Percentiles rank a stretch among this genome's conserved stretches.
Conservation (phyloP, 2,329 filamentous ascomycete genomes). For the Colletotrichum sp. region DNA sequence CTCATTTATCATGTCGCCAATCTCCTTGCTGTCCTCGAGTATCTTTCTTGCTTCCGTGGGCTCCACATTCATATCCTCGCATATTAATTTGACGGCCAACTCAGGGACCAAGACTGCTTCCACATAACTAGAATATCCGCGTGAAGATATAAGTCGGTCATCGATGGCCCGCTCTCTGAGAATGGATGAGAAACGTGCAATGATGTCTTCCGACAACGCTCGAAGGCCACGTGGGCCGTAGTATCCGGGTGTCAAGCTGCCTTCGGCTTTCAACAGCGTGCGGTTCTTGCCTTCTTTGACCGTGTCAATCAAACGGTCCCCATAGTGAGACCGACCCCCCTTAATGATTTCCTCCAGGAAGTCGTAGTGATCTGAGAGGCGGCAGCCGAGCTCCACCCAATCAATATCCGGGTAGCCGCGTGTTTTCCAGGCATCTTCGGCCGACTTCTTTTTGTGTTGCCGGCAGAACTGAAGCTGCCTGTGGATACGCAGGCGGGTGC, state of each 20-base stretch:
- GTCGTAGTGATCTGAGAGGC: conserved; percentile 61
- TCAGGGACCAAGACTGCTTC: conserved; percentile 82
- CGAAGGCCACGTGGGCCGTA: conserved; percentile 79
- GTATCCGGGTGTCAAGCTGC: conserved; percentile 75
- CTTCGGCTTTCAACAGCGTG: conserved; percentile 63
- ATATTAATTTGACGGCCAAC: conserved; percentile 57
- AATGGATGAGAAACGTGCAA: conserved; percentile 61
- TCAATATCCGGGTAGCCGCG: conserved; percentile 74
- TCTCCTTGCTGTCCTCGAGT: conserved; percentile 67
- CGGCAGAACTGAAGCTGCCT: conserved; percentile 69
- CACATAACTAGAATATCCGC: conserved; percentile 72
- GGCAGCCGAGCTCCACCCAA: conserved; percentile 66
- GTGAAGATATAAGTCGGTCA: conserved; percentile 69
- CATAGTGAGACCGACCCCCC: conserved; percentile 65
- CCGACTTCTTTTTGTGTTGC: conserved; percentile 62
- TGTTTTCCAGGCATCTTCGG: conserved; percentile 49
- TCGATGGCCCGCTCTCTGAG: conserved; percentile 66
- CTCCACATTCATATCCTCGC: conserved; percentile 57
- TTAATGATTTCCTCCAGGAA: conserved; percentile 65
- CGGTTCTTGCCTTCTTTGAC: conserved; percentile 64
- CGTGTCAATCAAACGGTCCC: conserved; percentile 57
- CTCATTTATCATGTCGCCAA: conserved; percentile 73
- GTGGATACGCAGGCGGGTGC: conserved; percentile 56
- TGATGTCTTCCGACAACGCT: conserved; percentile 74
- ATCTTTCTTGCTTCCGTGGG: conserved; percentile 55